Evolutionary conservation across 768 basidiomycete genomes (phyloP).

Genomic region (Tephrocybe rancida): DNA sequence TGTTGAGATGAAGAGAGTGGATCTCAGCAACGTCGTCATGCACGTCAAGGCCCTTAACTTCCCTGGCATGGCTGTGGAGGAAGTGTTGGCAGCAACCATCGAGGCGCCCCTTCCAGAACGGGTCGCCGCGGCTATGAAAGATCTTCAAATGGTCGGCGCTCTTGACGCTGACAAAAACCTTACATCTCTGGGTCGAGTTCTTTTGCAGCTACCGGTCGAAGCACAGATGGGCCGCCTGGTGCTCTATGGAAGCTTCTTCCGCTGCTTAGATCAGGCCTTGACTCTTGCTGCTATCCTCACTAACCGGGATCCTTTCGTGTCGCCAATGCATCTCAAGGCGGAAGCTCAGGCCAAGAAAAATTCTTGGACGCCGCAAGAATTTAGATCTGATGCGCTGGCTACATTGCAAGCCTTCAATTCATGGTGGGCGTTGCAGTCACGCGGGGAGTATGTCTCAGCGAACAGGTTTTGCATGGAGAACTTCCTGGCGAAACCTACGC

Average conservation of each 20-base stretch:
- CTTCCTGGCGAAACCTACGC: conserved; percentile 85
- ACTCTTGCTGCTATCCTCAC: conserved; percentile 91
- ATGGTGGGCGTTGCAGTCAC: conserved; percentile 75
- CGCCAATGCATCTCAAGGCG: conserved; percentile 73
- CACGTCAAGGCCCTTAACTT: conserved; percentile 93
- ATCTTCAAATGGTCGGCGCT: conserved; percentile 86
- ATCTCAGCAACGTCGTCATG: conserved; percentile 93
- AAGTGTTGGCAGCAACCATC: conserved; percentile 82
- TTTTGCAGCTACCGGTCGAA: conserved; percentile 89
- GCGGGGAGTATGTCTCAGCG: conserved; percentile 64
- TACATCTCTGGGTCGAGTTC: conserved; percentile 85
- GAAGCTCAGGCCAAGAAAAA: conserved; percentile 75
- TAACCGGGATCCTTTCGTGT: conserved; percentile 88
- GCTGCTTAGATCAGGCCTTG: conserved; percentile 84
- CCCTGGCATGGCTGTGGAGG: conserved; percentile 82
- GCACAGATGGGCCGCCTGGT: conserved; percentile 89
- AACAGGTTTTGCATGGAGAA: conserved; percentile 82
- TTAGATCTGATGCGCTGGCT: conserved; percentile 83
- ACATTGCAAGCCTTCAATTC: conserved; percentile 78
- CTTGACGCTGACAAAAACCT: conserved; percentile 74
- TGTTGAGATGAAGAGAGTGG: conserved; percentile 94
- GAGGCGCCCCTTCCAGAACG: conserved; percentile 84
- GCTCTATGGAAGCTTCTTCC: conserved; percentile 90
- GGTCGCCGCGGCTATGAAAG: conserved; percentile 76
- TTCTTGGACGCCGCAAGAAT: conserved; percentile 78